Percentiles rank a stretch among this genome's conserved stretches.
phyloP scores from a whole-genome alignment of 2,329 filamentous ascomycete genomes.

The Aspergillus caelatus region DNA sequence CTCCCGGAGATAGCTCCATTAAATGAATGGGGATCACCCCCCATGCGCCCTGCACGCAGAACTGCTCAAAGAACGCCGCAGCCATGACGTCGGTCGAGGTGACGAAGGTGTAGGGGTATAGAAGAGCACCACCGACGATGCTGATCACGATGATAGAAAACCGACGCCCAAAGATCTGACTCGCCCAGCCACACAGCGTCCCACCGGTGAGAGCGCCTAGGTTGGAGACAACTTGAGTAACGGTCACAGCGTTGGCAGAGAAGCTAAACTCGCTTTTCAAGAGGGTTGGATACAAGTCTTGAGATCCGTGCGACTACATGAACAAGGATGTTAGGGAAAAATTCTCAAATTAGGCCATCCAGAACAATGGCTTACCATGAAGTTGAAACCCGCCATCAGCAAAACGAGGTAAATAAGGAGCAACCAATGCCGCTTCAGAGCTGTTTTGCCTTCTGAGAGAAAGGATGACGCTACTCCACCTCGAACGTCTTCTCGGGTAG shows the following conservation, averaged over 20 bases:
- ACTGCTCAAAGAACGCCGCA: slow-evolving; percentile 81
- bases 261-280: slow-evolving; percentile 61
- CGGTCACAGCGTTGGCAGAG: slow-evolving; percentile 61
- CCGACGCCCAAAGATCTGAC: slow-evolving; percentile 70
- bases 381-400: slow-evolving; percentile 90
- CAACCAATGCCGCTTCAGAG: slow-evolving; percentile 77
- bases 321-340: not conserved
- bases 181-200: slow-evolving; percentile 66
- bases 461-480: slow-evolving; percentile 69
- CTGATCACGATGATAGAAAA: slow-evolving; percentile 68
- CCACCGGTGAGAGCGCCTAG: slow-evolving; percentile 72
- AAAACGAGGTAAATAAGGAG: slow-evolving; percentile 79
- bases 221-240: slow-evolving; percentile 73
- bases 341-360: not conserved
- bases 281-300: slow-evolving; percentile 66
- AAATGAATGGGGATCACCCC: slow-evolving; percentile 72
- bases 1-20: slow-evolving; percentile 64
- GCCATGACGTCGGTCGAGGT: slow-evolving; percentile 68
- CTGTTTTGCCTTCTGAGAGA: slow-evolving; percentile 74
- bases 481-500: slow-evolving; percentile 59
- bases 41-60: slow-evolving; percentile 77
- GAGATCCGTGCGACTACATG: slow-evolving; percentile 67
- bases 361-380: slow-evolving; percentile 59
- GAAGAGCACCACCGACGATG: slow-evolving; percentile 70
- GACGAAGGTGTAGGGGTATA: slow-evolving; percentile 82